Conservation (phyloP, 495 filamentous ascomycete genomes). For the Aspergillus conjunctus region DNA sequence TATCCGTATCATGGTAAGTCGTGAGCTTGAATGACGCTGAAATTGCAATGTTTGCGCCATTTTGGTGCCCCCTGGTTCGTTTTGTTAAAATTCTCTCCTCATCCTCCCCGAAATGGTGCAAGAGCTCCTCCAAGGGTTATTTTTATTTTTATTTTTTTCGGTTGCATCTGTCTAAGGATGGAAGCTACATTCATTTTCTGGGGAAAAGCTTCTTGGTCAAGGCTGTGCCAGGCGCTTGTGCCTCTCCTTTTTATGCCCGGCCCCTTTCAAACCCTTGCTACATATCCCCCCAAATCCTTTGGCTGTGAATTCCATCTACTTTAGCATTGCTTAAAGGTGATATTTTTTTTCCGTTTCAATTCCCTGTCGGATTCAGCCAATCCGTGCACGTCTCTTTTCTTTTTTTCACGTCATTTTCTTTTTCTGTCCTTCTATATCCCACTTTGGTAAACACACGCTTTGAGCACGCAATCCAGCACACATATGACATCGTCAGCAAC, state of each 20-base stretch:
- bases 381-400: constrained; percentile 16
- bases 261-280: not conserved
- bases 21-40: constrained; percentile 31
- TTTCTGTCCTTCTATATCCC: constrained; percentile 11
- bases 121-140: constrained; percentile 20
- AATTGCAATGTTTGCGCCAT: constrained; percentile 48
- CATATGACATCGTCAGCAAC: constrained; percentile 39
- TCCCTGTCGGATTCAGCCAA: constrained; percentile 12
- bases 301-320: constrained; percentile 3
- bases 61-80: constrained; percentile 34
- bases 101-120: constrained; percentile 17
- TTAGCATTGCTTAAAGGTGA: constrained; percentile 12
- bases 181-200: constrained; percentile 16
- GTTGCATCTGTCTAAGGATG: constrained; percentile 10
- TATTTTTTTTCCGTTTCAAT: not conserved
- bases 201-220: constrained; percentile 9
- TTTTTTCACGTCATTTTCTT: not conserved
- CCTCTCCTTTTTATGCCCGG: not conserved
- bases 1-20: constrained; percentile 52
- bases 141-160: not conserved
- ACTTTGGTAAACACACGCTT: constrained; percentile 22
- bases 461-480: constrained; percentile 50
- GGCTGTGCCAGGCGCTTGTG: not conserved
- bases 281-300: not conserved
- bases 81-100: constrained; percentile 22